Evolutionary conservation across 192 early-diverging fungal species (phyloP).

Genomic region (Backusella parvicylindrica): DNA sequence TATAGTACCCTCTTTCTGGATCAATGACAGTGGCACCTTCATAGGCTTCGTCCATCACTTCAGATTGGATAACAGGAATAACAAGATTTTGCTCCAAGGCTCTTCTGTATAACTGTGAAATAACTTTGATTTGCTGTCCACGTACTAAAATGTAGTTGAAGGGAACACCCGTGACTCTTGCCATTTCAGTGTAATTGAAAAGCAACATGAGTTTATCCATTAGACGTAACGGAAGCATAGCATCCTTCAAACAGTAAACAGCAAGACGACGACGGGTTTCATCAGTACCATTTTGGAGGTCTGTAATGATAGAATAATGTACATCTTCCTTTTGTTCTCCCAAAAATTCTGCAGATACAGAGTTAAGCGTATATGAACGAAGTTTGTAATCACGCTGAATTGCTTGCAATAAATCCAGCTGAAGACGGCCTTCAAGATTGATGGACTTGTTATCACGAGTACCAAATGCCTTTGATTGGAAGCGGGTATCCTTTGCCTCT

Average conservation of each 20-base stretch:
- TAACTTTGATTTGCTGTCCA: conserved; percentile 98
- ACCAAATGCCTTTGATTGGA: conserved; percentile 92
- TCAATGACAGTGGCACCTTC: conserved; percentile 98
- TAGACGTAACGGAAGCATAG: conserved; percentile 87
- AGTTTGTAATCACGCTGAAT: conserved; percentile 97
- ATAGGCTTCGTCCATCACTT: conserved; percentile 83
- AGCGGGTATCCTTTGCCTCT: conserved; percentile 74
- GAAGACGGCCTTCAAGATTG: conserved; percentile 89
- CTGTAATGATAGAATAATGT: conserved; percentile 97
- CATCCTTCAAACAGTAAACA: conserved; percentile 98
- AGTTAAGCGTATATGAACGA: conserved; percentile 92
- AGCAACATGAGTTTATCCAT: conserved; percentile 97
- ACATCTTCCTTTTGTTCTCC: conserved; percentile 99
- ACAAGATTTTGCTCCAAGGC: conserved; percentile 77
- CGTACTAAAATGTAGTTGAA: conserved; percentile 92
- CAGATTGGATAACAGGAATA: conserved; percentile 82
- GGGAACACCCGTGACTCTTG: conserved; percentile 93
- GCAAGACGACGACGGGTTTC: conserved; percentile 94
- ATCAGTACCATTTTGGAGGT: conserved; percentile 91
- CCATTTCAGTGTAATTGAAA: conserved; percentile 98
- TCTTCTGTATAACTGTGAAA: conserved; percentile 92
- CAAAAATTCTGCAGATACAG: conserved; percentile 93
- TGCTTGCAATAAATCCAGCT: conserved; percentile 89
- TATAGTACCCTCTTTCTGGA: conserved; percentile 89
- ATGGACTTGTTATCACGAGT: conserved; percentile 87